Conservation (phyloP, 1,284 basidiomycete species). For the Ustilago xerochloae region DNA sequence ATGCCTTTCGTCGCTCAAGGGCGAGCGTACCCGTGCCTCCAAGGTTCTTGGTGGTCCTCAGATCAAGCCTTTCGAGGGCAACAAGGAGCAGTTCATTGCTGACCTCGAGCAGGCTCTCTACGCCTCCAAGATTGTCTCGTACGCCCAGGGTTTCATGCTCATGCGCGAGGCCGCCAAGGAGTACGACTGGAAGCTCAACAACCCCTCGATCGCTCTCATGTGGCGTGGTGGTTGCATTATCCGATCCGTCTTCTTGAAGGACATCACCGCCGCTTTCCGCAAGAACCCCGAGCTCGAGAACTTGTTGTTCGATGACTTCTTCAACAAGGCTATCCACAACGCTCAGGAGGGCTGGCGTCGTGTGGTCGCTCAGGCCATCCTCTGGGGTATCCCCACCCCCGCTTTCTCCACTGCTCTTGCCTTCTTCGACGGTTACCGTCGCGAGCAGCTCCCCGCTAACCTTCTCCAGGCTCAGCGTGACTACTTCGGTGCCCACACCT, state of each 20-base stretch:
- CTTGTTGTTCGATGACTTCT: constrained; percentile 96
- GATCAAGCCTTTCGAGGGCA: constrained; percentile 92
- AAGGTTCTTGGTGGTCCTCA: constrained; percentile 89
- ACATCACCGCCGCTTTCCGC: constrained; percentile 82
- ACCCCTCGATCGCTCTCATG: constrained; percentile 97
- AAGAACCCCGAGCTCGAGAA: constrained; percentile 90
- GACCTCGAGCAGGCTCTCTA: constrained; percentile 99
- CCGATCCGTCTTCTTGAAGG: constrained; percentile 70
- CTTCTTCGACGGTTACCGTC: constrained; percentile 97
- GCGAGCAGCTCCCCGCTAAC: constrained; percentile 88
- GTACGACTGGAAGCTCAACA: constrained; percentile 76
- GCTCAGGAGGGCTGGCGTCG: constrained; percentile 99
- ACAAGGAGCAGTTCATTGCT: constrained; percentile 98
- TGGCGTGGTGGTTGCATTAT: constrained; percentile 99
- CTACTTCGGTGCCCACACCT: constrained; percentile 69
- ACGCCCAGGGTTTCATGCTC: constrained; percentile 99
- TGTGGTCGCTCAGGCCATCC: constrained; percentile 92
- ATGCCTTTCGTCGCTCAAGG: constrained; percentile 96
- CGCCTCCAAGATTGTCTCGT: constrained; percentile 87
- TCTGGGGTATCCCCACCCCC: constrained; percentile 97
- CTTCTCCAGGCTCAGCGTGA: constrained; percentile 88
- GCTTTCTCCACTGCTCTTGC: constrained; percentile 96
- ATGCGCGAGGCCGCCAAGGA: constrained; percentile 98
- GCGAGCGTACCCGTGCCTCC: constrained; percentile 93
- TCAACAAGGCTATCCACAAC: constrained; percentile 90